Evolutionary conservation across 2,329 filamentous ascomycete species (phyloP).

Genomic region (Apiospora koreana): DNA sequence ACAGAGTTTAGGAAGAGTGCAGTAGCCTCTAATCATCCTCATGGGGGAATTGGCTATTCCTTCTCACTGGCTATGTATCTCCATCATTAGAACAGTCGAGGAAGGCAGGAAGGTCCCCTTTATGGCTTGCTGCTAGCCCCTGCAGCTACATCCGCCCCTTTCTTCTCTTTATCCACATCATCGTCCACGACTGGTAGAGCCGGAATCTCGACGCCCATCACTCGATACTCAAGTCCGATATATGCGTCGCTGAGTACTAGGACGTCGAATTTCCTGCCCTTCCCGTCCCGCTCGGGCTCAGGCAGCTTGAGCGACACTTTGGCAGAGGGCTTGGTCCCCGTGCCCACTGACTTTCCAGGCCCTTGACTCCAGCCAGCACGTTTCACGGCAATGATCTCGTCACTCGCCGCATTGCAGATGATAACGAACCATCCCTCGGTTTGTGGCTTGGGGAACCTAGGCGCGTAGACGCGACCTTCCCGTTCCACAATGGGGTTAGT

Average conservation of each 20-base stretch:
- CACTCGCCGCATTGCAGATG: constrained; percentile 64
- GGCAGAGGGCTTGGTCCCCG: constrained; percentile 51
- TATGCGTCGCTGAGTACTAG: constrained; percentile 86
- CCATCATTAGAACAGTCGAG: background rate
- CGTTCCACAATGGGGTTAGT: constrained; percentile 65
- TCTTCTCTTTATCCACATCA: constrained; percentile 46
- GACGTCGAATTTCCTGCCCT: constrained; percentile 68
- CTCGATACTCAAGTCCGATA: constrained; percentile 65
- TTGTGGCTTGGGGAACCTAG: constrained; percentile 90
- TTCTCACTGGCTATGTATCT: background rate
- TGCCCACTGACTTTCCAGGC: constrained; percentile 31
- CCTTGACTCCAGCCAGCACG: constrained; percentile 69
- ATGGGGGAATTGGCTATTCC: background rate
- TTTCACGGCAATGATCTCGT: constrained; percentile 86
- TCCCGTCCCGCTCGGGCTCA: constrained; percentile 38
- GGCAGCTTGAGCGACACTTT: constrained; percentile 64
- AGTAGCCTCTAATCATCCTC: background rate
- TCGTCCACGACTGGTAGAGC: constrained; percentile 49
- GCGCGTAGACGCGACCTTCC: constrained; percentile 79
- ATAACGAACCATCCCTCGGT: constrained; percentile 92
- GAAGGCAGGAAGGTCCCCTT: background rate
- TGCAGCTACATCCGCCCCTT: background rate
- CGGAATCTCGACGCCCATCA: constrained; percentile 54
- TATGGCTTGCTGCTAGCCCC: background rate
- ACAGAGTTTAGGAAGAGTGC: background rate